Percentiles rank a stretch among this genome's conserved stretches.
phyloP scores from a whole-genome alignment of 75 land plant species.

The Chamaecyparis obtusa region DNA sequence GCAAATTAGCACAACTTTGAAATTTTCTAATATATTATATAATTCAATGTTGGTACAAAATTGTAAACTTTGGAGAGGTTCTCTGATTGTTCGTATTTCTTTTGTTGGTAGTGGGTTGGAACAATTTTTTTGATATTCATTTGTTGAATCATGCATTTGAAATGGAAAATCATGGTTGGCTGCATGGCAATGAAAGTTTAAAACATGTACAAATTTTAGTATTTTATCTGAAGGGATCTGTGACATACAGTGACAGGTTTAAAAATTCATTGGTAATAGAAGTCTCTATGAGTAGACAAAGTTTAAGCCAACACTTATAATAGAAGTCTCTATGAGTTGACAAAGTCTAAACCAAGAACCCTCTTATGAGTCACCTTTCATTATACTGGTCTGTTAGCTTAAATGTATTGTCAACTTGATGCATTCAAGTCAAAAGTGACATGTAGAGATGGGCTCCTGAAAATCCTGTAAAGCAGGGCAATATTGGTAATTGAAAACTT shows the following conservation, averaged over 20 bases:
- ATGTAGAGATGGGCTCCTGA: not conserved
- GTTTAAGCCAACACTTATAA: not conserved
- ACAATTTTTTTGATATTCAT: not conserved
- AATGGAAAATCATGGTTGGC: not conserved
- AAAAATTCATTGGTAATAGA: not conserved
- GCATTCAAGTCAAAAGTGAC: not conserved
- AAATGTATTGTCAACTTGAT: not conserved
- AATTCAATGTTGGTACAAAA: not conserved
- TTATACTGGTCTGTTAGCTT: not conserved
- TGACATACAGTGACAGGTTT: not conserved
- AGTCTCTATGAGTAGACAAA: not conserved
- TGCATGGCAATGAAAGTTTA: not conserved
- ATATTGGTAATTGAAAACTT: not conserved
- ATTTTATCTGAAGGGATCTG: not conserved
- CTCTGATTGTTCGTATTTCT: not conserved
- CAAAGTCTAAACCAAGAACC: not conserved
- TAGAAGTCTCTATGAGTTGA: not conserved
- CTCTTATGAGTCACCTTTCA: not conserved
- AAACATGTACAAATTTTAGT: not conserved
- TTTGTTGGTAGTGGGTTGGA: not conserved
- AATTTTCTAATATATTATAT: not conserved
- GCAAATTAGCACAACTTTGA: not conserved
- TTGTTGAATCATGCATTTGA: not conserved
- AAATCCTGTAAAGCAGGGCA: not conserved
- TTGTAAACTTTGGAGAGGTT: not conserved